These are phyloP conservation scores for Neopestalotiopsis rosae DNA, from an alignment of 2,329 filamentous ascomycete species.

Conservation along the genomic window DNA sequence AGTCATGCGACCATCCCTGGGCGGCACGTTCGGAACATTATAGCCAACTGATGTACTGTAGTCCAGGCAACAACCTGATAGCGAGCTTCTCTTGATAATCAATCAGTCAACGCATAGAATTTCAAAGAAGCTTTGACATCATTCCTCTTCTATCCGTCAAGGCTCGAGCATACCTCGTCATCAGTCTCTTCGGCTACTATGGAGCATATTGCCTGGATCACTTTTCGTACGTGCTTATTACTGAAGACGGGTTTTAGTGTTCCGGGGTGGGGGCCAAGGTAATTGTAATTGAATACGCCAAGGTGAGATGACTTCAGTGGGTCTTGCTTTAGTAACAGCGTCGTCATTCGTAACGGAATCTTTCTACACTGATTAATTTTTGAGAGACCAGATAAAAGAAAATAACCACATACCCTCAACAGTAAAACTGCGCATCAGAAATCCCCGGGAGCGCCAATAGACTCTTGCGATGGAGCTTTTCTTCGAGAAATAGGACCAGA, in stretches of 20 bases:
- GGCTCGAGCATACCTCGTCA: neutral
- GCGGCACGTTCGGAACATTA: neutral
- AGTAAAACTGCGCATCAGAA: neutral
- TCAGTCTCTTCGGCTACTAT: neutral
- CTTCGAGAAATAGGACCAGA: constrained; percentile 1
- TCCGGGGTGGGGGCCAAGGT: neutral
- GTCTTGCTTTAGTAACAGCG: neutral
- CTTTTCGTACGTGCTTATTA: neutral
- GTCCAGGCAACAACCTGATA: neutral
- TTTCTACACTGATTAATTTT: neutral
- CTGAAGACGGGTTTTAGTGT: neutral
- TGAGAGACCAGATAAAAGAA: no score
- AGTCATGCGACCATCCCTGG: neutral
- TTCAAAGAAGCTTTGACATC: neutral
- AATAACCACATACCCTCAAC: no score
- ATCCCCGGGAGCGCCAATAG: neutral
- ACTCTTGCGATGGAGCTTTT: neutral
- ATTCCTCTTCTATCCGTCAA: neutral
- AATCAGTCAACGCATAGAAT: neutral
- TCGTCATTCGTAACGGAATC: neutral
- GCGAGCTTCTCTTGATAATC: neutral
- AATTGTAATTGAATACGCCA: neutral
- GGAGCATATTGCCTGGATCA: neutral
- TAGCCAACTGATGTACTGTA: neutral
- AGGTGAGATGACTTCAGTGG: neutral